Evolutionary conservation across 2,329 filamentous ascomycete species (phyloP).

Genomic region (Calonectria leucothoes): DNA sequence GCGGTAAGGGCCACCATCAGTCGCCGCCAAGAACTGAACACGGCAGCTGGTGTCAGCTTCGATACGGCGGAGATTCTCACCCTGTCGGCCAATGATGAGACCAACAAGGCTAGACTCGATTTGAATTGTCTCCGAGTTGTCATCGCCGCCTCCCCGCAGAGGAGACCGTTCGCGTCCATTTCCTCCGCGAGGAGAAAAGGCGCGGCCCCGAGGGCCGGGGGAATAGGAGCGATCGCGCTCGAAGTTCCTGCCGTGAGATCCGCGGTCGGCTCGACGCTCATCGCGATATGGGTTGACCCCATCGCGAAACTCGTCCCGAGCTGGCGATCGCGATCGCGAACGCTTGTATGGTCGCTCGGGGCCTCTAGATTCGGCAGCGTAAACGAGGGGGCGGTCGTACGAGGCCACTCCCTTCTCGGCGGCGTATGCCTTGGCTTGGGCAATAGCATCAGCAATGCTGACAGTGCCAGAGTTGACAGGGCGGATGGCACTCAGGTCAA

Average conservation of each 20-base stretch:
- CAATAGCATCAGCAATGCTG: slow-evolving; percentile 85
- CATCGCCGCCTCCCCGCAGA: slow-evolving; percentile 64
- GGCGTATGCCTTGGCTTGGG: slow-evolving; percentile 85
- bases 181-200: slow-evolving; percentile 69
- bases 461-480: slow-evolving; percentile 84
- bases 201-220: slow-evolving; percentile 65
- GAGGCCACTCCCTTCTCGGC: slow-evolving; percentile 79
- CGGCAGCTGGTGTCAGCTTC: slow-evolving; percentile 85
- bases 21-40: slow-evolving; percentile 87
- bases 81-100: slow-evolving; percentile 89
- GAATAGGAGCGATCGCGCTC: slow-evolving; percentile 81
- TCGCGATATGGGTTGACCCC: slow-evolving; percentile 87
- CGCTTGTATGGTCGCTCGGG: slow-evolving; percentile 65
- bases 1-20: slow-evolving; percentile 78
- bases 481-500: slow-evolving; percentile 84
- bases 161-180: slow-evolving; percentile 71
- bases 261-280: slow-evolving; percentile 76
- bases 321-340: slow-evolving; percentile 80
- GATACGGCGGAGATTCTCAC: slow-evolving; percentile 88
- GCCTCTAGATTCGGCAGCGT: slow-evolving; percentile 51
- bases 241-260: slow-evolving; percentile 45
- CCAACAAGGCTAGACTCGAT: slow-evolving; percentile 90
- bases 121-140: slow-evolving; percentile 83
- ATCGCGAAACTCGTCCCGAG: slow-evolving; percentile 78
- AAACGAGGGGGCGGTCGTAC: slow-evolving; percentile 68